Evolutionary conservation across 106 monocot genomes (phyloP).

Genomic region (Allium fistulosum): DNA sequence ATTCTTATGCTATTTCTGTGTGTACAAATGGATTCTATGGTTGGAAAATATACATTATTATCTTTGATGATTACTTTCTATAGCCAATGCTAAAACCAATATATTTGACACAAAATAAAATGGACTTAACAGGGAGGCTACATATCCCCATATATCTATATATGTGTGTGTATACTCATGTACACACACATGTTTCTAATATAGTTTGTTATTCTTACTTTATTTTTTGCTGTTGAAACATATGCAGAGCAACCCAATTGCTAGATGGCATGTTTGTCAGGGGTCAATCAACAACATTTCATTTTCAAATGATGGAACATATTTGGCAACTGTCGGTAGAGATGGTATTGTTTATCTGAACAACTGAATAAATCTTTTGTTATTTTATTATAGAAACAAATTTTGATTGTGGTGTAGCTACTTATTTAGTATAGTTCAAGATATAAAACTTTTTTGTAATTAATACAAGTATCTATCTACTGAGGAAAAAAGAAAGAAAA

Average conservation of each 20-base stretch:
- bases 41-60: no score
- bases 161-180: neutral
- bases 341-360: constrained; percentile 47
- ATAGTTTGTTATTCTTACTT: constrained; percentile 6
- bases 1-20: no score
- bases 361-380: neutral
- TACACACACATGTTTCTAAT: neutral
- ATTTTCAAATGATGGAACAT: constrained; percentile 75
- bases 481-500: no score
- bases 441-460: no score
- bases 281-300: constrained; percentile 90
- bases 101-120: no score
- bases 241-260: constrained; percentile 82
- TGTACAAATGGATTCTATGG: no score
- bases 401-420: no score
- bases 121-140: no score
- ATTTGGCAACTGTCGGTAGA: constrained; percentile 85
- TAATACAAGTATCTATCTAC: no score
- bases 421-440: no score
- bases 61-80: no score
- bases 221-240: neutral
- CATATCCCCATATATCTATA: neutral
- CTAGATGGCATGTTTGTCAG: constrained; percentile 97
- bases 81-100: no score
- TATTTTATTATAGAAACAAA: neutral